Base-by-base conservation (phyloP, 352 stramenopile genomes). In the Phytopythium kandeliae region DNA sequence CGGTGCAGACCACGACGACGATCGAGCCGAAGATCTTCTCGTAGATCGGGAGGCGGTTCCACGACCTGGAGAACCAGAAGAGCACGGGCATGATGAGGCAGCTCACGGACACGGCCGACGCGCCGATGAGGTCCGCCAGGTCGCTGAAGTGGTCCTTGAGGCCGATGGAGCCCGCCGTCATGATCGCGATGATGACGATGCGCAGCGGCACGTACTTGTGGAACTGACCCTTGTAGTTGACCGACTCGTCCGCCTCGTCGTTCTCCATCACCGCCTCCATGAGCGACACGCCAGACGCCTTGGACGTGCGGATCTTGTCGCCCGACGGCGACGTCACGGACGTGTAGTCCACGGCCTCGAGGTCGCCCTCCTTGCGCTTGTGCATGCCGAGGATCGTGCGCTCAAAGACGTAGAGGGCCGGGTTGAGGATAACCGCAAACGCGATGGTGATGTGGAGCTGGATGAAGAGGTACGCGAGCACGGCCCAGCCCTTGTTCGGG, bases 11-110 rank as follows among this genome's bases (percentile, higher is more conserved):
- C 0, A 68, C 48, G 6, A 85, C 48, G 30, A 78, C 49, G 16
- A 69, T n/a, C 3, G 21, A 53, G 40, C 54, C 58, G 4, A 50
- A 53, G 44, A 79, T 64, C 54, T 72, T 69, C 51, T 84, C 67
- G 24, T 71, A 65, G 11, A 73, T 31, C 4, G 63, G 55, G 31
- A 86, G 48, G n/a, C 48, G 57, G 7, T 37, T 50, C 69, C 68
- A 78, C 31, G 65, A 59, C 54, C 74, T 76, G 54, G 76, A 75
- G 17, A 85, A 51, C 62, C 78, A 74, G 57, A 79, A 62, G 6
- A 69, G 41, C 11, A 75, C 8, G 2, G 42, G 42, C 13, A 48
- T 13, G 13, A 48, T 33, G 24, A 48, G 9, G 19, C 19, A 48
- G 42, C 26, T 48, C 21, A 48, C 24, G 8, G 42, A 24, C 8